Evolutionary conservation across 306 rosid species (phyloP).

Genomic region (Ormosia semicastrata): DNA sequence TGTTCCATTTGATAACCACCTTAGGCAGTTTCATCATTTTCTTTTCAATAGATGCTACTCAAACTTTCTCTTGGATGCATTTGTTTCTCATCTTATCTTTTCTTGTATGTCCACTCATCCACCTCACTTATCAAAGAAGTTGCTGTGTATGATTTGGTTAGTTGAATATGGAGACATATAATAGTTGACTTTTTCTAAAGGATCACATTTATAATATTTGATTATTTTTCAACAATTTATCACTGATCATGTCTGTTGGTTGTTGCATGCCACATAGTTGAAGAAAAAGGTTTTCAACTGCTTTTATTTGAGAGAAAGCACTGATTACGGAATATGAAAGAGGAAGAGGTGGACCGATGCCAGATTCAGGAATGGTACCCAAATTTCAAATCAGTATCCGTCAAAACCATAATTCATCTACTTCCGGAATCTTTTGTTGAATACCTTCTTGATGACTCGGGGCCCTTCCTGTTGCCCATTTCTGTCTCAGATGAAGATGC

Average conservation of each 20-base stretch:
- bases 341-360: conserved; percentile 62
- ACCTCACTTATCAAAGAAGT: too few species aligned
- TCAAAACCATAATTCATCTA: conserved; percentile 60
- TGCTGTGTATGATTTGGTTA: too few species aligned
- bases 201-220: too few species aligned
- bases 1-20: neutral
- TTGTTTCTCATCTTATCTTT: neutral
- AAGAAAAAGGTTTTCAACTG: neutral
- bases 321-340: conserved; percentile 43
- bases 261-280: conserved; percentile 22
- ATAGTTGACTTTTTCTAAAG: too few species aligned
- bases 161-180: too few species aligned
- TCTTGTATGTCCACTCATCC: neutral
- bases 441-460: conserved; percentile 68
- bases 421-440: conserved; percentile 73
- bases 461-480: conserved; percentile 65
- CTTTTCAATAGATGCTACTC: neutral
- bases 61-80: neutral
- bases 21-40: neutral
- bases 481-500: conserved; percentile 79
- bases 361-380: conserved; percentile 87
- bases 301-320: neutral
- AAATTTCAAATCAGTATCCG: conserved; percentile 57
- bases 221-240: too few species aligned
- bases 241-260: neutral